Base-by-base conservation (phyloP, 2,329 filamentous ascomycete genomes). In the Xylaria hypoxylon region DNA sequence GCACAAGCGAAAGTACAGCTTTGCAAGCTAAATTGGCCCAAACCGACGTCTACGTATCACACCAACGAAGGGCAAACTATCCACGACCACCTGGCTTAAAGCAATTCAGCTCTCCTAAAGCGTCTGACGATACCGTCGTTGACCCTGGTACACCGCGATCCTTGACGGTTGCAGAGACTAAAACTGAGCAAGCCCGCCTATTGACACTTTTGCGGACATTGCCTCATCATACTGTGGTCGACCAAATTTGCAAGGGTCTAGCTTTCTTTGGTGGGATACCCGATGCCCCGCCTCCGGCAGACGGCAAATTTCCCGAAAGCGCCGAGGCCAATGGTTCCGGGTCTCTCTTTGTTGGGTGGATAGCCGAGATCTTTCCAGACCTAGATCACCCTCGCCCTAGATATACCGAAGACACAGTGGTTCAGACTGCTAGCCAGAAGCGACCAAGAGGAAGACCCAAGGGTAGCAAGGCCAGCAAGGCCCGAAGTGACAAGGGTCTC, bases 201-300 rank as follows among this genome's bases (percentile, higher is more conserved):
- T 78, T 90, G 51, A 86, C 84, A 5, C 78, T 90, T 13, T 76
- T 90, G 22, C 82, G 85, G 53, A 85, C 81, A 47, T 77, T 90
- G 11, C 82, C 86, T 68, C 87, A 88, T 10, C 72, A 82, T 8
- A 79, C 82, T 2, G 85, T 90, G 0, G 87, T 89, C 22, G 87
- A 90, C 66, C 87, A 89, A 72, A 79, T 90, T 38, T 89, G 86
- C 73, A 89, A 85, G 70, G 88, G 86, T 1, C 74, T 90, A 60
- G 83, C 85, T n/a, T 89, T 87, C 70, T 90, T 90, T 76, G 88
- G 88, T 7, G 87, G 87, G 28, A 82, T 86, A 51, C 86, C 87
- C 42, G 84, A 83, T 31, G 84, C 83, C 4, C 84, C 85, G 7
- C 82, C 84, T n/a, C 81, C 83, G 0, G 76, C 81, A 31, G 80